These are phyloP conservation scores for Soucietia sequanensis DNA, from an alignment of 805 yeast species.

Conservation along the genomic window DNA sequence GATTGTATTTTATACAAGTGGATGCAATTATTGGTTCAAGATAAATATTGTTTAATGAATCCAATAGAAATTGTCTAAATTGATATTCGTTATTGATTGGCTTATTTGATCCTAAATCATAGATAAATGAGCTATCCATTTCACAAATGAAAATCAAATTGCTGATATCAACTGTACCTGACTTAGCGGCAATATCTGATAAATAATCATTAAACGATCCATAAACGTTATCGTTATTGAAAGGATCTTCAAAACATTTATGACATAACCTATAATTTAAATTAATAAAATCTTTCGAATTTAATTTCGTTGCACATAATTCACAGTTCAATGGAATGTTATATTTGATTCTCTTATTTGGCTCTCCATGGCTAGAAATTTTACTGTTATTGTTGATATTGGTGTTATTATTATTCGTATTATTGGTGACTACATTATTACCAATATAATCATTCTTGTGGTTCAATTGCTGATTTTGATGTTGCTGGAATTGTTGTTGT, in stretches of 20 bases:
- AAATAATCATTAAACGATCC: slow-evolving; percentile 28
- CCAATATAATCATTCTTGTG: slow-evolving; percentile 10
- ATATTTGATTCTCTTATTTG: not conserved
- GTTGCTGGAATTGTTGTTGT: slow-evolving; percentile 8
- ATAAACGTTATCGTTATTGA: slow-evolving; percentile 21
- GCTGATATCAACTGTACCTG: slow-evolving; percentile 10
- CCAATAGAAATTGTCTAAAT: slow-evolving; percentile 33
- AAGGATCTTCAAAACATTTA: slow-evolving; percentile 29
- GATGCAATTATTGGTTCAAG: slow-evolving; percentile 41
- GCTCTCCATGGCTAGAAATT: too few relatives aligned
- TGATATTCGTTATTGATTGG: slow-evolving; percentile 29
- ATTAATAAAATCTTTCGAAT: slow-evolving; percentile 22
- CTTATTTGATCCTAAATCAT: slow-evolving; percentile 18
- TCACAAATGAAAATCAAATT: slow-evolving; percentile 19
- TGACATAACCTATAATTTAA: slow-evolving; percentile 26
- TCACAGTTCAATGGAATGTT: slow-evolving; percentile 18
- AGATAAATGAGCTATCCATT: slow-evolving; percentile 18
- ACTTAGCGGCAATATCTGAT: slow-evolving; percentile 14
- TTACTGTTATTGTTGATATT: too few relatives aligned
- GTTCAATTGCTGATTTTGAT: not conserved
- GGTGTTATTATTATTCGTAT: too few relatives aligned
- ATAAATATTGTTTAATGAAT: slow-evolving; percentile 33
- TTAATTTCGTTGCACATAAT: slow-evolving; percentile 23
- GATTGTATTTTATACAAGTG: slow-evolving; percentile 26
- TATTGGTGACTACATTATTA: not conserved